phyloP scores from a whole-genome alignment of 352 stramenopile genomes.

The Phytophthora kernoviae region DNA sequence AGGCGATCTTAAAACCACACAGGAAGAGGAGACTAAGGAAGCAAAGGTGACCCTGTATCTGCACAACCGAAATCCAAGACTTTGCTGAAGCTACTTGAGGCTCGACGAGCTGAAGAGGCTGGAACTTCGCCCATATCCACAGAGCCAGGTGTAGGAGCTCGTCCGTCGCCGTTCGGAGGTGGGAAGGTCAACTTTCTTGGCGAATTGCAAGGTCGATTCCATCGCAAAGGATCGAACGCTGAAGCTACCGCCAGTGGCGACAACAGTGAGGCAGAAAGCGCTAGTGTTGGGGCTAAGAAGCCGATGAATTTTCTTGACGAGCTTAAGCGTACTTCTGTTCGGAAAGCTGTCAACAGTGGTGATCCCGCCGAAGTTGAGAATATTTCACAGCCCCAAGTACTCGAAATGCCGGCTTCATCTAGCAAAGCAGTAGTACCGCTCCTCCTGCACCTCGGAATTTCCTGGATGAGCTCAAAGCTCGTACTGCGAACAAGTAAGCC shows the following conservation, averaged over 20 bases:
- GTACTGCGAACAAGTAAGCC: constrained; percentile 8
- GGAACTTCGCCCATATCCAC: constrained; percentile 7
- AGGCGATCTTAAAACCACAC: constrained; percentile 2
- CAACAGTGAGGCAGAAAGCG: neutral
- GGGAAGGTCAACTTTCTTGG: constrained; percentile 38
- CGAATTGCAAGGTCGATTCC: constrained; percentile 45
- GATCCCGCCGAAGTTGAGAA: neutral
- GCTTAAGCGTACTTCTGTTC: constrained; percentile 39
- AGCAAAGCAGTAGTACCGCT: neutral
- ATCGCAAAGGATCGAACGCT: constrained; percentile 7
- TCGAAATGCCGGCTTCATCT: constrained; percentile 1
- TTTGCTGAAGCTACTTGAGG: constrained; percentile 49
- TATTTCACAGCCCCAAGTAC: too few species aligned
- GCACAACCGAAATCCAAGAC: constrained; percentile 58
- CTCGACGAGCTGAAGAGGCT: constrained; percentile 25
- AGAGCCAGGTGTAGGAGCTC: constrained; percentile 2
- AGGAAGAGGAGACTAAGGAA: neutral
- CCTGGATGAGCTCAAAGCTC: constrained; percentile 45
- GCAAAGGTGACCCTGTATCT: constrained; percentile 10
- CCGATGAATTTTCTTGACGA: constrained; percentile 55
- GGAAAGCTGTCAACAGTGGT: constrained; percentile 11
- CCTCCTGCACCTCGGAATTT: constrained; percentile 23
- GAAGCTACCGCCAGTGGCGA: neutral
- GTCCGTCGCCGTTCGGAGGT: constrained; percentile 22
- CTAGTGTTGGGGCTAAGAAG: constrained; percentile 1